Evolutionary conservation across 306 rosid genomes (phyloP), one percentile per base, ranked within the genome.

Genomic region (Clitoria ternatea): DNA sequence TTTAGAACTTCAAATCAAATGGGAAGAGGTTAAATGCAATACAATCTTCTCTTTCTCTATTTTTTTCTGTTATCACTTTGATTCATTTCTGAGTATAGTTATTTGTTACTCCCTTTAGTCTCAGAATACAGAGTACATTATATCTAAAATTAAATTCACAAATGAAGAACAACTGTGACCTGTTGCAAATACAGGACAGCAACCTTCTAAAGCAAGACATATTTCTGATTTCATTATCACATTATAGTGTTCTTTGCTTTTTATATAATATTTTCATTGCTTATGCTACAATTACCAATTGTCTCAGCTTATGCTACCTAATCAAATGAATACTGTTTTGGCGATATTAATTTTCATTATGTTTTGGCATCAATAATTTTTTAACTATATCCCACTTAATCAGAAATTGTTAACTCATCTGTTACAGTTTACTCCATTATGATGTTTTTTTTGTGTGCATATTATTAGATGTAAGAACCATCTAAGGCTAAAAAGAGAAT

Each of bases 1-100:
- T 64, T 80, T 91, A 71, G 97, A 94, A 77, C 98, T 90, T 75
- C 97, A 90, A 76, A 81, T 80, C 29, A 94, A 91, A 65, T 84
- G 88, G 86, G 89, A 94, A 4, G 96, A 94, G 97, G 99, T 94
- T 20, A 69, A 19, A 33, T 56, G 15, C 69, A 32, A 84, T 1
- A n/a, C n/a, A n/a, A n/a, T n/a, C n/a, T n/a, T n/a, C n/a, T n/a
- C n/a, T n/a, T n/a, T n/a, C 22, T 6, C 73, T 42, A n/a, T 11
- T 69, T 32, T 55, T 40, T 47, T 14, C 43, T 35, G 8, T 11
- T 32, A 39, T 30, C 23, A n/a, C 36, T 66, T 14, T 65, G 13
- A 76, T 76, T 70, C 6, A 14, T 43, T 45, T 18, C 17, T 9
- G 37, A 33, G 32, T 10, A 15, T 65, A n/a, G n/a, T n/a, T n/a